Percentiles rank a stretch among this genome's conserved stretches.
Conservation (phyloP, 2,329 filamentous ascomycete genomes). For the Hypoxylon sp. region DNA sequence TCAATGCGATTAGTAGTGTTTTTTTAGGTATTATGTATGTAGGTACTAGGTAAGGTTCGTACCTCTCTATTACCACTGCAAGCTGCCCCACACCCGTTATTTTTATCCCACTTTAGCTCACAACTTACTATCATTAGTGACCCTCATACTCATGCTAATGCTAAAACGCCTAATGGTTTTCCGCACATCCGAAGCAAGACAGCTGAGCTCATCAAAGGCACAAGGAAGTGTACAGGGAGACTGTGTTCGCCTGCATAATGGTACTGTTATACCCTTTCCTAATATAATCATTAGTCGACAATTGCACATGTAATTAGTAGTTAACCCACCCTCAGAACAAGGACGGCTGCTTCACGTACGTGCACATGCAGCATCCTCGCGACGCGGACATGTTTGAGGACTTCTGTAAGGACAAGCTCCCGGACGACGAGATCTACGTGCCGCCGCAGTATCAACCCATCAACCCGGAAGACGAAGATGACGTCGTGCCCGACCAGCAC, state of each 20-base stretch:
- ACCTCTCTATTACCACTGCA: no score
- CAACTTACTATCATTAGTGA: no score
- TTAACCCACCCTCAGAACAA: constrained; percentile 65
- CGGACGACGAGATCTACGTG: constrained; percentile 86
- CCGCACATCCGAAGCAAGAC: neutral
- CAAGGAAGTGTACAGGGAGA: neutral
- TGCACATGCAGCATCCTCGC: constrained; percentile 78
- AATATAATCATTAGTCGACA: neutral
- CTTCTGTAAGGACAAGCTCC: constrained; percentile 76
- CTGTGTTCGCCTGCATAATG: constrained; percentile 21
- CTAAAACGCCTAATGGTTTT: neutral
- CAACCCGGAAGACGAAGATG: constrained; percentile 89
- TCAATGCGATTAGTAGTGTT: no score
- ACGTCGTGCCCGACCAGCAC: constrained; percentile 88
- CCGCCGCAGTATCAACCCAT: constrained; percentile 81
- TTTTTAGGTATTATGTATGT: no score
- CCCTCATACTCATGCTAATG: no score
- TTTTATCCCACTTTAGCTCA: no score
- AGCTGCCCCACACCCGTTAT: no score
- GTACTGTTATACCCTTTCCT: constrained; percentile 13
- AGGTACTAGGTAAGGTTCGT: no score
- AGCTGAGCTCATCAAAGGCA: neutral
- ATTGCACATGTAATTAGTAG: constrained; percentile 10
- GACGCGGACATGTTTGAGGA: constrained; percentile 85
- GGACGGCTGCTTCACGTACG: constrained; percentile 79